Conservation (phyloP, 2,329 filamentous ascomycete genomes). For the Aspergillus niger region DNA sequence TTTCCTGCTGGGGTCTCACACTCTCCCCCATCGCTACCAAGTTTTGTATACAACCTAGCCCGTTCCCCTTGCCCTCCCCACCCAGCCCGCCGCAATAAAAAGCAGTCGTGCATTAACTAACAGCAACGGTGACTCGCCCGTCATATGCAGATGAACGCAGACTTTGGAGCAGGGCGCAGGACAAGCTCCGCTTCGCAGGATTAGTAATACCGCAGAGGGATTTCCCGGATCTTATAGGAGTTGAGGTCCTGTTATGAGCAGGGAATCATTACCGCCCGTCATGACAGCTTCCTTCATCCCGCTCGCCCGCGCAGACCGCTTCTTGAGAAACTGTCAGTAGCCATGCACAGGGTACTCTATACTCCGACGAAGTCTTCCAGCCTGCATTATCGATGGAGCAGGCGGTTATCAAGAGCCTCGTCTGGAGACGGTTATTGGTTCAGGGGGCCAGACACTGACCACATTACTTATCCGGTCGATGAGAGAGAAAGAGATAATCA, state of each 20-base stretch:
- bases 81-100: not conserved
- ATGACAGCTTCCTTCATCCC: conserved; percentile 8
- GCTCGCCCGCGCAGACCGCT: conserved; percentile 24
- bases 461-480: not conserved
- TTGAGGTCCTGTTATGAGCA: too few species aligned
- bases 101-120: conserved; percentile 1
- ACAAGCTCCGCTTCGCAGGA: not conserved
- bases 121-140: not conserved
- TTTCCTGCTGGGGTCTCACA: not conserved
- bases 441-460: not conserved
- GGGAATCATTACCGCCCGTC: not conserved
- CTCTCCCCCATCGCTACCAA: not conserved
- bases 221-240: not conserved
- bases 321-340: conserved; percentile 15
- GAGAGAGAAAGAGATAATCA: not conserved
- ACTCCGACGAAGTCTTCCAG: not conserved
- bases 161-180: too few species aligned
- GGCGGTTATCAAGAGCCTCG: not conserved
- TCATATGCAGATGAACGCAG: not conserved
- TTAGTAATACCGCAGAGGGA: not conserved
- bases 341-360: conserved; percentile 10
- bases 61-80: not conserved
- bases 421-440: not conserved
- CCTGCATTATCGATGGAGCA: not conserved
- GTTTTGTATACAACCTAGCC: not conserved